Evolutionary conservation across 1,139 yeast genomes (phyloP).

Genomic region (Debaryomyces udenii): DNA sequence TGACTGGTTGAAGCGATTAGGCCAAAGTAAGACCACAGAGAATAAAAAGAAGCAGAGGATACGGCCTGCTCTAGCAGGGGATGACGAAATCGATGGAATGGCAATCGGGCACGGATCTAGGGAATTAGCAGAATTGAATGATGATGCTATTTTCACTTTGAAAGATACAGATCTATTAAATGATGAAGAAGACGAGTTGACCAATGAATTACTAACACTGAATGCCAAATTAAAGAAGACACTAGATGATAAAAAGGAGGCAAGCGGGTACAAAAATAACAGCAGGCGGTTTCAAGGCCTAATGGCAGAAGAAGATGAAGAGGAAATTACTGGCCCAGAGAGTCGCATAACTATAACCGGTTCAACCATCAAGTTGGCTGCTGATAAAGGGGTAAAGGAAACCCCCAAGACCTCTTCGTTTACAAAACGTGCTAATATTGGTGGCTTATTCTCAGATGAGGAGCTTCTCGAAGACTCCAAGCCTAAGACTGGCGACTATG

Average conservation of each 20-base stretch:
- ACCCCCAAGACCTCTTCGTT: constrained; percentile 11
- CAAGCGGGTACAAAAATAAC: constrained; percentile 28
- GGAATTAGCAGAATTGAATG: constrained; percentile 41
- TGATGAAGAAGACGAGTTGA: constrained; percentile 49
- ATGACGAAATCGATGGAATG: constrained; percentile 17
- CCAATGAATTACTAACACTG: constrained; percentile 42
- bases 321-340: constrained; percentile 19
- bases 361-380: constrained; percentile 13
- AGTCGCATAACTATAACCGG: constrained; percentile 17
- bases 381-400: constrained; percentile 7
- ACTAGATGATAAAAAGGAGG: constrained; percentile 27
- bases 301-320: constrained; percentile 19
- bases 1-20: constrained; percentile 18
- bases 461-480: constrained; percentile 23
- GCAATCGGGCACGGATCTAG: constrained; percentile 49
- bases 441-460: constrained; percentile 30
- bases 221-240: constrained; percentile 29
- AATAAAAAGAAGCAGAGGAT: constrained; percentile 6
- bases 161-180: constrained; percentile 60
- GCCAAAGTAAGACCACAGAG: constrained; percentile 11
- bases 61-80: not conserved
- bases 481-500: constrained; percentile 1
- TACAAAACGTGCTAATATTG: constrained; percentile 5
- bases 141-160: constrained; percentile 64
- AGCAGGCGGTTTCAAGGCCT: constrained; percentile 25